Conservation (phyloP, 2,329 filamentous ascomycete genomes). For the Cordyceps farinosa region DNA sequence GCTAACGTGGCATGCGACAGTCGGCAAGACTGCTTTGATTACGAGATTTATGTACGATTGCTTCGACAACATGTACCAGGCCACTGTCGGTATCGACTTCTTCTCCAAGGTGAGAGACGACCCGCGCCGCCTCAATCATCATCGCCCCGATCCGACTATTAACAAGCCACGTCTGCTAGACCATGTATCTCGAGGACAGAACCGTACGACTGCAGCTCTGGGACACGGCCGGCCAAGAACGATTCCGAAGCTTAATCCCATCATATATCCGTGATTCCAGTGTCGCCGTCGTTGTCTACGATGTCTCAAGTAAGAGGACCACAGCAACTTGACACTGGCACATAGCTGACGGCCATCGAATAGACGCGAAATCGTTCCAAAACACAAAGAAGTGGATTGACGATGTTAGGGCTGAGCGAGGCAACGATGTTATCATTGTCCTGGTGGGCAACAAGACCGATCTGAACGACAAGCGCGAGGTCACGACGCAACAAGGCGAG, state of each 20-base stretch:
- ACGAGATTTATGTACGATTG: conserved; percentile 99
- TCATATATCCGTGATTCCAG: conserved; percentile 98
- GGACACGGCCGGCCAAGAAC: conserved; percentile 97
- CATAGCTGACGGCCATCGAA: conserved; percentile 1
- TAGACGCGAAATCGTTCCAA: conserved; percentile 91
- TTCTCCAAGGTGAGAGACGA: conserved; percentile 74
- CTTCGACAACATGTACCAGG: conserved; percentile 99
- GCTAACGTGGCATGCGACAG: conserved; percentile 46
- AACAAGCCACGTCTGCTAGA: conserved; percentile 47
- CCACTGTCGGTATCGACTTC: conserved; percentile 98
- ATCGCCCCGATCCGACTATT: not conserved
- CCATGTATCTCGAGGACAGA: conserved; percentile 98
- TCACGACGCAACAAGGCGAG: conserved; percentile 93
- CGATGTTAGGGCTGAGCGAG: conserved; percentile 91
- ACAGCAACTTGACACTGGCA: conserved; percentile 12
- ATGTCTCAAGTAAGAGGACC: conserved; percentile 72
- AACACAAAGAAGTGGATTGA: conserved; percentile 99
- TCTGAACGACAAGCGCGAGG: conserved; percentile 95
- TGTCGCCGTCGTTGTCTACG: conserved; percentile 97
- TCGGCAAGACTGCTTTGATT: conserved; percentile 97
- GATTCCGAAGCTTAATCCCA: conserved; percentile 94
- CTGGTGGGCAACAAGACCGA: conserved; percentile 99
- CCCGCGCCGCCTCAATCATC: not conserved
- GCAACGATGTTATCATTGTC: conserved; percentile 98
- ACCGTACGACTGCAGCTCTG: conserved; percentile 96